These are phyloP conservation scores for Viridothelium virens DNA, from an alignment of 495 filamentous ascomycete species.

Conservation along the genomic window DNA sequence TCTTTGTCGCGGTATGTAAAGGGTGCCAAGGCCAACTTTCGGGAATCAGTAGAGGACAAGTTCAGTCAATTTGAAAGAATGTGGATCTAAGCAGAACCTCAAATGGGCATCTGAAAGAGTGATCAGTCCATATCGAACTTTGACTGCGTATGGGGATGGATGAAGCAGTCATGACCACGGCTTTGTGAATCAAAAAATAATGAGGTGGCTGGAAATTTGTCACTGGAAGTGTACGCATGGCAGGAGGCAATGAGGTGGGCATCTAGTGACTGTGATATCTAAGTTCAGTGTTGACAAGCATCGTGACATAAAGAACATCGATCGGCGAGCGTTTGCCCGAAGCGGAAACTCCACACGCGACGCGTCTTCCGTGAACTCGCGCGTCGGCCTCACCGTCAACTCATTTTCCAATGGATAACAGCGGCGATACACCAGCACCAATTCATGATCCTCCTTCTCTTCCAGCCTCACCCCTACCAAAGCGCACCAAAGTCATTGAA, in stretches of 20 bases:
- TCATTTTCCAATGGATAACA: slow-evolving; percentile 15
- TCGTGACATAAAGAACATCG: no score
- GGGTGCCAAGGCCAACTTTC: background rate
- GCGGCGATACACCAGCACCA: slow-evolving; percentile 19
- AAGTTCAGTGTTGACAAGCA: no score
- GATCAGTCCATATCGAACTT: background rate
- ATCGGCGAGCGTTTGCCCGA: no score
- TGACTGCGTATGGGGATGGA: background rate
- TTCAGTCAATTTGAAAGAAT: background rate
- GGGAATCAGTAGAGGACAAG: background rate
- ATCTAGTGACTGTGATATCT: no score
- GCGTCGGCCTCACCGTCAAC: background rate
- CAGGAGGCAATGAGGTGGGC: no score
- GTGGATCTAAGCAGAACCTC: background rate
- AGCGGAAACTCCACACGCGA: background rate
- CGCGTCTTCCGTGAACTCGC: background rate
- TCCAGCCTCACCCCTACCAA: slow-evolving; percentile 55
- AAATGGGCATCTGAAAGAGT: background rate
- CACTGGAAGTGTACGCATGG: background rate
- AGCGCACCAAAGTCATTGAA: slow-evolving; percentile 49
- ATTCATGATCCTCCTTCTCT: slow-evolving; percentile 49
- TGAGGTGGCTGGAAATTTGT: background rate
- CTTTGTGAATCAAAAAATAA: background rate
- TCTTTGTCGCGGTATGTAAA: background rate
- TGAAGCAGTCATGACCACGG: background rate